A percentile compares a stretch with the other conserved stretches of the same genome.
phyloP scores from a whole-genome alignment of 2,329 filamentous ascomycete genomes.

The Fusarium nelsonii region DNA sequence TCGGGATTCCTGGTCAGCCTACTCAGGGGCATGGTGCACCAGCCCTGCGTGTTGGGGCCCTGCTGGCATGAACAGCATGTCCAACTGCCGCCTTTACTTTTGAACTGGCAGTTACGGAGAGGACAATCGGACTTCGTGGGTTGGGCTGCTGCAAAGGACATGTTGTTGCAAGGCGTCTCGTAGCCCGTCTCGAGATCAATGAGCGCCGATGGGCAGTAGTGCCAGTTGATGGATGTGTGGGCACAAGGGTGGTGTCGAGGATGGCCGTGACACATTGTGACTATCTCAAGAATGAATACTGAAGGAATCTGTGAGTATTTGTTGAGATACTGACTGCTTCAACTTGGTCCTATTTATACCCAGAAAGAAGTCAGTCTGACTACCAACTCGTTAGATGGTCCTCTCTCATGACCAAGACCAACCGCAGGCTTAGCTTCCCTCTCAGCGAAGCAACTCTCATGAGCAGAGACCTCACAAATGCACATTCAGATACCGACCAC shows the following conservation, averaged over 20 bases:
- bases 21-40: constrained; percentile 60
- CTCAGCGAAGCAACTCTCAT: constrained; percentile 73
- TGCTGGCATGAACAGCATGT: constrained; percentile 66
- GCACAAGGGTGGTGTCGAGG: constrained; percentile 65
- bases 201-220: constrained; percentile 62
- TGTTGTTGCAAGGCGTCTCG: constrained; percentile 63
- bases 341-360: constrained; percentile 40
- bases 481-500: constrained; percentile 73
- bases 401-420: constrained; percentile 20
- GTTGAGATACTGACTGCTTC: constrained; percentile 1
- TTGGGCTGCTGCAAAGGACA: constrained; percentile 61
- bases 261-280: constrained; percentile 66
- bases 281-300: constrained; percentile 2
- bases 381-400: constrained; percentile 33
- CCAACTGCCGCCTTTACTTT: constrained; percentile 63
- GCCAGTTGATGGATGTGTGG: constrained; percentile 68
- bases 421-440: constrained; percentile 65
- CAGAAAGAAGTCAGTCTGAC: neutral
- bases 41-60: constrained; percentile 65
- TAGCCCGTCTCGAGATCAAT: constrained; percentile 65
- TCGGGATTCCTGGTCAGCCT: constrained; percentile 51
- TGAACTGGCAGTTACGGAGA: constrained; percentile 65
- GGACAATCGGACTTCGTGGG: constrained; percentile 60
- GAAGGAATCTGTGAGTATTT: neutral
- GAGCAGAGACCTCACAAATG: constrained; percentile 50